Evolutionary conservation across 2,329 filamentous ascomycete genomes (phyloP).

Genomic region (Fusarium gaditjirri): DNA sequence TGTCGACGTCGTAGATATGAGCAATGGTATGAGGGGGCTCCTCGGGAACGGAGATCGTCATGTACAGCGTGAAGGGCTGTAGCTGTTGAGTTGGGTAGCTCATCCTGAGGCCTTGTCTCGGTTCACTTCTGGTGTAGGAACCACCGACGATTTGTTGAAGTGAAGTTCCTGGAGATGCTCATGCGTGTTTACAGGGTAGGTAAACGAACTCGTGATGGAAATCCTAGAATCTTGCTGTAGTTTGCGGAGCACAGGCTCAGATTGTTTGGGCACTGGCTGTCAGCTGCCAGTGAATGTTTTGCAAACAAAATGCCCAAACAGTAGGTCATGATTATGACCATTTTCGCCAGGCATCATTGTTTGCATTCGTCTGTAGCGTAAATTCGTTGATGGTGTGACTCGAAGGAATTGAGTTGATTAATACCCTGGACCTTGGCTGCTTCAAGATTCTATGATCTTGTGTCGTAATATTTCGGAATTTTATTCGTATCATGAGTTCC

Average conservation of each 20-base stretch:
- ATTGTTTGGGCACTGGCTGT: background rate
- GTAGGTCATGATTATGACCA: background rate
- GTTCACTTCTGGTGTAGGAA: background rate
- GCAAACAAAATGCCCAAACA: background rate
- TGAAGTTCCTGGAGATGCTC: background rate
- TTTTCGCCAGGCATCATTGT: background rate
- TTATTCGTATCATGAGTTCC: constrained; percentile 13
- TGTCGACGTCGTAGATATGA: constrained; percentile 25
- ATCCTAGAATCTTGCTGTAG: background rate
- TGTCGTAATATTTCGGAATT: background rate
- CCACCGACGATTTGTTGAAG: background rate
- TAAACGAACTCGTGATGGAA: background rate
- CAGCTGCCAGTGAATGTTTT: background rate
- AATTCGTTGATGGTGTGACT: background rate
- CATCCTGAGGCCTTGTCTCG: constrained; percentile 10
- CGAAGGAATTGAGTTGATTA: background rate
- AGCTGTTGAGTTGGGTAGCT: constrained; percentile 32
- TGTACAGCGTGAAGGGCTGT: constrained; percentile 41
- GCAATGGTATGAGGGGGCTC: background rate
- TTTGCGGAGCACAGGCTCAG: background rate
- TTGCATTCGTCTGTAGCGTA: background rate
- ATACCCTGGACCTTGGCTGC: background rate
- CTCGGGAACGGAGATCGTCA: constrained; percentile 40
- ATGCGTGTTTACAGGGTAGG: background rate
- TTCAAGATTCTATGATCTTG: background rate